Evolutionary conservation across 352 stramenopile genomes (phyloP).

Genomic region (Pythium vanterpoolii): DNA sequence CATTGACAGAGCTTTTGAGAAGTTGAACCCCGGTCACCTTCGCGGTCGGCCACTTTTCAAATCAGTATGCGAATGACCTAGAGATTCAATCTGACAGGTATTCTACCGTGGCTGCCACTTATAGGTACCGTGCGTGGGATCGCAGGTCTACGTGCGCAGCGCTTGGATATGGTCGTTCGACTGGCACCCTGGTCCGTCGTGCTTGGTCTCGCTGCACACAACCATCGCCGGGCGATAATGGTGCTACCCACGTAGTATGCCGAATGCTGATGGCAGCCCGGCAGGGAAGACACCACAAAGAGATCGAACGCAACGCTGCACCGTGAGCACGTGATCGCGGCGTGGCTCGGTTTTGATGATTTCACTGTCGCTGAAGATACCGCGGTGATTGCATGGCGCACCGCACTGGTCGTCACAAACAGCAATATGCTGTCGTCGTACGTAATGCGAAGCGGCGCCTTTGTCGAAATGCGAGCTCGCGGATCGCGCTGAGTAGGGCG

Average conservation of each 20-base stretch:
- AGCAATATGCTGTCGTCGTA: slow-evolving; percentile 45
- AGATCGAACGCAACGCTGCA: slow-evolving; percentile 33
- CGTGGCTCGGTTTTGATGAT: background rate
- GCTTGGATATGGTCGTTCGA: slow-evolving; percentile 29
- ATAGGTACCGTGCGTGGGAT: slow-evolving; percentile 39
- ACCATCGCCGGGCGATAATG: slow-evolving; percentile 42
- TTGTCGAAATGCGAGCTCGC: slow-evolving; percentile 32
- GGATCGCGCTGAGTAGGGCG: slow-evolving; percentile 42
- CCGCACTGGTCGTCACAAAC: slow-evolving; percentile 34
- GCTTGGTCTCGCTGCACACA: slow-evolving; percentile 44
- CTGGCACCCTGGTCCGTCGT: slow-evolving; percentile 34
- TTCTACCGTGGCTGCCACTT: slow-evolving; percentile 28
- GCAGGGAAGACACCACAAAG: slow-evolving; percentile 24
- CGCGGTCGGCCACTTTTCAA: too few species aligned
- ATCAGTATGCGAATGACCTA: too few species aligned
- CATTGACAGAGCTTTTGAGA: too few species aligned
- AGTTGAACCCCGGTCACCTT: too few species aligned
- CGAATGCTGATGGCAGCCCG: slow-evolving; percentile 37
- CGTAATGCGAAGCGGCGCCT: slow-evolving; percentile 22
- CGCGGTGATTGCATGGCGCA: slow-evolving; percentile 22
- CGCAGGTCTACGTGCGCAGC: slow-evolving; percentile 29
- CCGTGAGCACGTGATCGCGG: slow-evolving; percentile 30
- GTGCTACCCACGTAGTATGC: slow-evolving; percentile 49
- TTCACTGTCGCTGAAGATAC: background rate
- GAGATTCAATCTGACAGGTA: too few species aligned